These are phyloP conservation scores for Hygrophoropsis aurantiaca DNA, from an alignment of 768 basidiomycete genomes.

Conservation along the genomic window DNA sequence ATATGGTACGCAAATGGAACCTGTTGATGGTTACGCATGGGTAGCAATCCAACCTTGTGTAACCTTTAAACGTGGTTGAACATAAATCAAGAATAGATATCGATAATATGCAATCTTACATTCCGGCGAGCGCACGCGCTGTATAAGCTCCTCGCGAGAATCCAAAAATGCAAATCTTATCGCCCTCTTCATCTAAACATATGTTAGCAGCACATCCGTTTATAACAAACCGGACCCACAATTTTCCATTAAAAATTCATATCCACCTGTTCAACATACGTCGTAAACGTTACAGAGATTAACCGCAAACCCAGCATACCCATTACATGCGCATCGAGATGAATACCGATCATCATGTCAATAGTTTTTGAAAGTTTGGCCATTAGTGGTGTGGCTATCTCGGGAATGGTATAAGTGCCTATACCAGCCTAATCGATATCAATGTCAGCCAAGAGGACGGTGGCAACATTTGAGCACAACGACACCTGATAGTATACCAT, in stretches of 20 bases:
- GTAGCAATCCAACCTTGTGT: conserved; percentile 72
- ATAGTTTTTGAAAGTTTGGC: conserved; percentile 54
- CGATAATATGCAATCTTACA: conserved; percentile 52
- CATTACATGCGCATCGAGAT: conserved; percentile 72
- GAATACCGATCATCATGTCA: conserved; percentile 60
- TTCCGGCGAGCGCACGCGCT: conserved; percentile 69
- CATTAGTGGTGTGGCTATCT: conserved; percentile 60
- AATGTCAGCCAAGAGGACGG: not conserved
- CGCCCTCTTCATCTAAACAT: conserved; percentile 58
- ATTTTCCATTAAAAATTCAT: conserved; percentile 79
- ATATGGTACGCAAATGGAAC: conserved; percentile 72
- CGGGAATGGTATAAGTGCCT: conserved; percentile 66
- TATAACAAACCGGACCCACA: conserved; percentile 38
- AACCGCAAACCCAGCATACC: conserved; percentile 45
- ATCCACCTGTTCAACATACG: conserved; percentile 54
- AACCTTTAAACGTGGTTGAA: conserved; percentile 38
- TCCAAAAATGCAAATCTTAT: conserved; percentile 79
- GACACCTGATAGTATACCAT: conserved; percentile 74
- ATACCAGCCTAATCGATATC: conserved; percentile 56
- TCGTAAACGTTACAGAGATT: not conserved
- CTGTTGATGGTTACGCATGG: conserved; percentile 69
- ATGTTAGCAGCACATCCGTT: not conserved
- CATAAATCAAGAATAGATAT: conserved; percentile 1
- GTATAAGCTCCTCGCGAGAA: conserved; percentile 80
- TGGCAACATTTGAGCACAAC: not conserved